Evolutionary conservation across 2,329 filamentous ascomycete genomes (phyloP), one percentile per base, ranked within the genome.

Genomic region (Cytospora piceicola): DNA sequence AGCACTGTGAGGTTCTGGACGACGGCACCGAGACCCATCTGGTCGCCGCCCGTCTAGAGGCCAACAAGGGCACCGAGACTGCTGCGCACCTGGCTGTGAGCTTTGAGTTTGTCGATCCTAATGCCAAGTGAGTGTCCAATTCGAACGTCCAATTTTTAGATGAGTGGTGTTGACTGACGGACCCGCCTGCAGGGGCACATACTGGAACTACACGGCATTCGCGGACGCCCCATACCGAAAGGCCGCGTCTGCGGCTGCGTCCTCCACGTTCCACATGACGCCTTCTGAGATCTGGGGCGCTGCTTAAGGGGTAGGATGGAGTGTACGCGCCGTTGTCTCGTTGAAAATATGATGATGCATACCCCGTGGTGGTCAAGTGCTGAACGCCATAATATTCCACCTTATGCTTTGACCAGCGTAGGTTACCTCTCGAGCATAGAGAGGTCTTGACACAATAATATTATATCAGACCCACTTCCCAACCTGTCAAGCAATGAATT

Each of bases 141-240:
- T 52, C 24, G 0, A 8, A n/a, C 27, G 17, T 46, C 12, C 3
- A 12, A 8, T 4, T 6, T 46, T n/a, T n/a, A n/a, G 46, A 17
- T 2, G 17, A 39, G 24, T 36, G 17, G 9, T 5, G 59, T 55
- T 11, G 14, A 42, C 55, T 64, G 20, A 64, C 46, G 11, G 11
- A 30, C 11, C 8, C n/a, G 30, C 32, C 39, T 56, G 4, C 24
- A 64, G 62, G 34, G 34, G 24, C 20, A 60, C 62, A 14, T 66
- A 58, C 15, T 66, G 64, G 64, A 66, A 66, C 49, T 66, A 66
- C 60, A 66, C 64, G 14, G 59, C 51, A 34, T 63, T 52, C 36
- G 24, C 52, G 14, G 56, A 36, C 14, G 39, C 53, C 1, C 20
- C 36, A 5, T 66, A 64, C 56, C 63, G 59, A 51, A 58, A 56